Evolutionary conservation across 371 early-diverging fungal genomes (phyloP), one percentile per base, ranked within the genome.

Genomic region (Amoeboaphelidium protococcarum): DNA sequence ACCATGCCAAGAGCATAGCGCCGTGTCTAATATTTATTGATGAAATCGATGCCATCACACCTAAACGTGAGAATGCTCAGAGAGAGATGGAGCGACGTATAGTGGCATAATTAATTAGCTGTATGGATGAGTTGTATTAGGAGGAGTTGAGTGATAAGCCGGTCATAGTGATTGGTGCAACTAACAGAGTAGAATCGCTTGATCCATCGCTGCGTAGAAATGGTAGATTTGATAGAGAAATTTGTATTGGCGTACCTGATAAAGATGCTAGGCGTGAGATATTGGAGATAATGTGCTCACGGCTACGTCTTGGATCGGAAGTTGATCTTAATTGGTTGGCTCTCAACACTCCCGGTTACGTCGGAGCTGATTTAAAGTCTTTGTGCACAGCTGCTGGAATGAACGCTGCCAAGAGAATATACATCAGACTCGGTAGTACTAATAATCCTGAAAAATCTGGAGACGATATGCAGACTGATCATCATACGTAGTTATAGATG

Each of bases 11-110:
- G 56, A 65, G 69, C 41, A 60, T 73, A 47, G 84, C 95, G 12
- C 99, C 99, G 0, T 85, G 95, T 59, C 62, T 99, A 23, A 63
- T 99, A 45, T 99, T 99, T 57, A 95, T 99, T 50, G 99, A 99
- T 60, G 99, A 99, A 61, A 95, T 99, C 46, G 99, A 99, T 59
- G 91, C 96, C 2, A 92, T 99, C 46, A 94, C 98, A n/a, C 95
- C 94, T 3, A 99, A 98, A 62, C 76, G 99, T 55, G 99, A 99
- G 54, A 95, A 91, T 3, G 94, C 92, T 2, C 87, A 91, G 55
- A 68, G 94, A 50, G 98, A 96, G 58, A 97, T 96, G 82, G 99
- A 99, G 62, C 74, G 89, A 40, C 68, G 98, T 49, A 96, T 98
- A 54, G 99, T 99, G 10, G 89, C 89, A 20, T 98, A 99, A 63